Evolutionary conservation across 2,329 filamentous ascomycete genomes (phyloP), one percentile per base, ranked within the genome.

Genomic region (Fusarium foetens): DNA sequence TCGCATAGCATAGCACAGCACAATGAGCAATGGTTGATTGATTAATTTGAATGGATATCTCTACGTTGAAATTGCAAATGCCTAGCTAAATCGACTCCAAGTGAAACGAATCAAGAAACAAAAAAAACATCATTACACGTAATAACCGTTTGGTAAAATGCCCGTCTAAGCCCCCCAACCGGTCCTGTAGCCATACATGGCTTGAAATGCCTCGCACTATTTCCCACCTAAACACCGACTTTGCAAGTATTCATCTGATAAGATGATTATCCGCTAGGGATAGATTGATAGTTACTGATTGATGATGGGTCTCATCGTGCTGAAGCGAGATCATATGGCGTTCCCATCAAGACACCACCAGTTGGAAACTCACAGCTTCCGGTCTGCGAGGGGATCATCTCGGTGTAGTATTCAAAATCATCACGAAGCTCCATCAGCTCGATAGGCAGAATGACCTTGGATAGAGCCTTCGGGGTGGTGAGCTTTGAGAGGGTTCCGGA

Each of bases 401-500:
- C 76, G 2, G 78, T 75, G 64, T 82, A 82, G 36, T 78, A 80
- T 35, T 79, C 74, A 14, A 73, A 75, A 25, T 80, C 80, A 46
- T 81, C 78, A 8, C 76, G 72, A 13, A 82, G 66, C 65, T 82
- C 80, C 53, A 48, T 66, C 3, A 78, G 70, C 25, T 75, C 64
- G 5, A 82, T 71, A 13, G 80, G 80, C 1, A 82, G 69, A 1
- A 79, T 68, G 13, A 82, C 73, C n/a, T 79, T 69, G 46, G 80
- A 79, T 2, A 82, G 63, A 25, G 80, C 63, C 29, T 77, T 77
- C 12, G 79, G 74, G 35, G 79, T 77, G 41, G 78, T 76, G 33
- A 82, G 71, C 21, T 77, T 80, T 35, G 80, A 74, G 36, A 82
- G 73, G 6, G 79, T 80, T 49, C 79, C 77, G 19, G 80, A 78